These are phyloP conservation scores for Apiospora saccharicola DNA, from an alignment of 2,329 filamentous ascomycete species.

Conservation along the genomic window DNA sequence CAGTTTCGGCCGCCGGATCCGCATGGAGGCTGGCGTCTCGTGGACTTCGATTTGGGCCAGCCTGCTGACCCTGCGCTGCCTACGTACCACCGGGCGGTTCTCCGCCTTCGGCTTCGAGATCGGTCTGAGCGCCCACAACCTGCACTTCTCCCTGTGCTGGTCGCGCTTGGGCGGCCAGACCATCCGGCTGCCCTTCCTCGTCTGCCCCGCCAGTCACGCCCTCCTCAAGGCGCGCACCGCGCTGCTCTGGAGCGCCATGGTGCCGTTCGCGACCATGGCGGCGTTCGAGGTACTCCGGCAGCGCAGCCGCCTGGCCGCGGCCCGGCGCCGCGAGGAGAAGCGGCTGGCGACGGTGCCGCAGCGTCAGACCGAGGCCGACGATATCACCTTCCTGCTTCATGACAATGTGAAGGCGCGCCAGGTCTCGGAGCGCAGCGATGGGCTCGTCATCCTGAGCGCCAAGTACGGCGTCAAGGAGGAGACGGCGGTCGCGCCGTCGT, in stretches of 20 bases:
- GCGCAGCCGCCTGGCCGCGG: constrained; percentile 23
- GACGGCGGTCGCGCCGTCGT: background rate
- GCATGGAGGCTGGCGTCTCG: constrained; percentile 53
- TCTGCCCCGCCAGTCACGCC: constrained; percentile 42
- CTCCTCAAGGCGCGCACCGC: constrained; percentile 33
- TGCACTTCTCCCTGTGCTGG: constrained; percentile 57
- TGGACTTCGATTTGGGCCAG: constrained; percentile 45
- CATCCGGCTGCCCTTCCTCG: constrained; percentile 52
- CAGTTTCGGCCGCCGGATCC: constrained; percentile 35
- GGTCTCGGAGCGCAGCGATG: constrained; percentile 47
- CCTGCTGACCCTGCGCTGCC: constrained; percentile 52
- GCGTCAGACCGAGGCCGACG: constrained; percentile 53
- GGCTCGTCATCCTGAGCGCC: constrained; percentile 57
- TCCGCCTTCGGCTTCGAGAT: constrained; percentile 54
- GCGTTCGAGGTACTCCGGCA: constrained; percentile 44
- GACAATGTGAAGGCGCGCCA: constrained; percentile 49
- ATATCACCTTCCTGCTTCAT: constrained; percentile 51
- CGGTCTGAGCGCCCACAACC: constrained; percentile 48
- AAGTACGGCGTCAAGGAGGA: constrained; percentile 53
- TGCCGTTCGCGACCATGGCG: constrained; percentile 51
- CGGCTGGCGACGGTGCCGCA: constrained; percentile 2
- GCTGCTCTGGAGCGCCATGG: constrained; percentile 48
- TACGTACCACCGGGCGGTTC: constrained; percentile 50
- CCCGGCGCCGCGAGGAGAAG: background rate
- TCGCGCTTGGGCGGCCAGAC: constrained; percentile 53